Conservation (phyloP, 345 rosid genomes). For the Hibiscus mutabilis region DNA sequence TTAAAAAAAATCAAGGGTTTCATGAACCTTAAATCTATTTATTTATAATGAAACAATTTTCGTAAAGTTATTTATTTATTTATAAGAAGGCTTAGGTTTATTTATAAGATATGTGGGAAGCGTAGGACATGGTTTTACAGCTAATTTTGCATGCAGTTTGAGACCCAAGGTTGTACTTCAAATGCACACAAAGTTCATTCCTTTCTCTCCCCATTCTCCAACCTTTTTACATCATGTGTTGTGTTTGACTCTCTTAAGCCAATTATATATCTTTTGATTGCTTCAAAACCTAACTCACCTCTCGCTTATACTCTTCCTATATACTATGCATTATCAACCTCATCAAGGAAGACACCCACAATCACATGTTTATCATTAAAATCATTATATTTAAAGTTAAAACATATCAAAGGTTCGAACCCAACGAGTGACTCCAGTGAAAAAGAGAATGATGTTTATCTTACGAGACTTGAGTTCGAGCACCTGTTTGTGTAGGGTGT, state of each 20-base stretch:
- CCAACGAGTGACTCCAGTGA: too few relatives aligned
- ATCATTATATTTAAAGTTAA: too few relatives aligned
- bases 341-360: background rate
- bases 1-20: too few relatives aligned
- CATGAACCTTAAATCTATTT: too few relatives aligned
- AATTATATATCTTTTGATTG: constrained; percentile 11
- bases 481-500: too few relatives aligned
- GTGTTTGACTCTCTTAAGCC: background rate
- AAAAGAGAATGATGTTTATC: too few relatives aligned
- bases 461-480: background rate
- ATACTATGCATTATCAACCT: too few relatives aligned
- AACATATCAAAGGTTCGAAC: too few relatives aligned
- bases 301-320: background rate
- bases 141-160: background rate
- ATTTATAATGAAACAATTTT: too few relatives aligned
- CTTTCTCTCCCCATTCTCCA: background rate
- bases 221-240: background rate
- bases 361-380: background rate
- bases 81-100: too few relatives aligned
- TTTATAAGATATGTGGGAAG: background rate
- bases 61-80: too few relatives aligned
- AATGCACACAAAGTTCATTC: constrained; percentile 23
- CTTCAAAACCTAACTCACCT: constrained; percentile 5
- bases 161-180: constrained; percentile 5
- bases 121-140: constrained; percentile 2